These are phyloP conservation scores for Salix arbutifolia DNA, from an alignment of 345 rosid species.

Conservation along the genomic window DNA sequence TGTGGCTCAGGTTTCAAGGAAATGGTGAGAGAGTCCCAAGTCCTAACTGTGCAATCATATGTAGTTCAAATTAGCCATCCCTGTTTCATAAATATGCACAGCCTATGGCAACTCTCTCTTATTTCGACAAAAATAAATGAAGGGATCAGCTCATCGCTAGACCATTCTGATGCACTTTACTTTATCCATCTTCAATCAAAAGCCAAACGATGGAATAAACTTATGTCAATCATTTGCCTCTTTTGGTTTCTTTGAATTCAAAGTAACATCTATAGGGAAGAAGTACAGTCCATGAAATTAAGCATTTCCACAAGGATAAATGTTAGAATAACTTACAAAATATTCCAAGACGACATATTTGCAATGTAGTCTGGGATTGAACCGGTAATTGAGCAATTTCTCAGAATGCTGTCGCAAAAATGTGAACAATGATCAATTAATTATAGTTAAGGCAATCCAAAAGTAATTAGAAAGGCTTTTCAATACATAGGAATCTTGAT, in stretches of 20 bases:
- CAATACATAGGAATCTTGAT: background rate
- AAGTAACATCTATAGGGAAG: too few species aligned
- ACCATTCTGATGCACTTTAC: too few species aligned
- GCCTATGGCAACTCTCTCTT: too few species aligned
- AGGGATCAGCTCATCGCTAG: too few species aligned
- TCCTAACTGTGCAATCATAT: too few species aligned
- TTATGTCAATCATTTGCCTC: too few species aligned
- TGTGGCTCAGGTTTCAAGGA: background rate
- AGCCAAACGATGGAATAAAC: too few species aligned
- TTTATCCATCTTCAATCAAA: too few species aligned
- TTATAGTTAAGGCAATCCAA: background rate
- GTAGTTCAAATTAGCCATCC: constrained; percentile 6
- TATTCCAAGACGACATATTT: constrained; percentile 20
- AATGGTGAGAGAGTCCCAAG: background rate
- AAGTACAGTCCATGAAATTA: background rate
- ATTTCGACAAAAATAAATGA: too few species aligned
- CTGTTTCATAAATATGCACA: constrained; percentile 12
- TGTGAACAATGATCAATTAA: background rate
- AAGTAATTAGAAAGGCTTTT: background rate
- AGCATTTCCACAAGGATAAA: background rate
- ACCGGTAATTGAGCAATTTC: constrained; percentile 55
- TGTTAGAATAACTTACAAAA: constrained; percentile 46
- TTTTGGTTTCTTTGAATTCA: too few species aligned
- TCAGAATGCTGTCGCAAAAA: constrained; percentile 40
- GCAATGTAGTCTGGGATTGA: constrained; percentile 52